phyloP scores from a whole-genome alignment of 139 green algal species.

The Closterium sp. region DNA sequence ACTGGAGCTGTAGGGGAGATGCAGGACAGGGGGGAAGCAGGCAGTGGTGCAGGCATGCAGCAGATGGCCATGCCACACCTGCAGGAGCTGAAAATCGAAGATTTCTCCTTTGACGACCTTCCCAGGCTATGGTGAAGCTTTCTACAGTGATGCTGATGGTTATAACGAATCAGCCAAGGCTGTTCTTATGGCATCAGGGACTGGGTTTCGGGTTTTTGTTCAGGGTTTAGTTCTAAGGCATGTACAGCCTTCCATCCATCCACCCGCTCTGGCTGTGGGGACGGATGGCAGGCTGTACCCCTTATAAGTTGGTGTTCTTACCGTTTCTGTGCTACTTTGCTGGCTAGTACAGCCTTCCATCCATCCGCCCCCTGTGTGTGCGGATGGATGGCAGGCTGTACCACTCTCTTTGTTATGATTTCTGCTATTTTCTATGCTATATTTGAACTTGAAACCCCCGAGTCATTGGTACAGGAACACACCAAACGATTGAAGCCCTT shows the following conservation, averaged over 20 bases:
- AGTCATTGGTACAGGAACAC: no score
- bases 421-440: neutral
- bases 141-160: neutral
- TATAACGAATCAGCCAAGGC: neutral
- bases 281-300: neutral
- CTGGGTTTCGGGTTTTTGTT: neutral
- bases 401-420: neutral
- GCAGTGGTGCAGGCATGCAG: neutral
- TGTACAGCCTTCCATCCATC: neutral
- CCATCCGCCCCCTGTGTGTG: neutral
- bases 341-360: neutral
- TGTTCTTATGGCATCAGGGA: neutral
- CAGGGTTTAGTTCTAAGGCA: neutral
- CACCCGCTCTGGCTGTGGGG: neutral
- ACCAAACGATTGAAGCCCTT: no score
- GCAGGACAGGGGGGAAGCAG: neutral
- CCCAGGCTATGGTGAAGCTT: neutral
- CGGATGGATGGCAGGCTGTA: neutral
- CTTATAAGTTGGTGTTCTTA: neutral
- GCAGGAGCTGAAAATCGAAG: neutral
- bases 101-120: neutral
- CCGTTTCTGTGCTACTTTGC: neutral
- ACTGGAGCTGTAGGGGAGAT: neutral
- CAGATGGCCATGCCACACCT: neutral
- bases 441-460: no score